Percentiles rank a stretch among this genome's conserved stretches.
Evolutionary conservation across 768 basidiomycete species (phyloP).

Genomic region (Pisolithus microcarpus): DNA sequence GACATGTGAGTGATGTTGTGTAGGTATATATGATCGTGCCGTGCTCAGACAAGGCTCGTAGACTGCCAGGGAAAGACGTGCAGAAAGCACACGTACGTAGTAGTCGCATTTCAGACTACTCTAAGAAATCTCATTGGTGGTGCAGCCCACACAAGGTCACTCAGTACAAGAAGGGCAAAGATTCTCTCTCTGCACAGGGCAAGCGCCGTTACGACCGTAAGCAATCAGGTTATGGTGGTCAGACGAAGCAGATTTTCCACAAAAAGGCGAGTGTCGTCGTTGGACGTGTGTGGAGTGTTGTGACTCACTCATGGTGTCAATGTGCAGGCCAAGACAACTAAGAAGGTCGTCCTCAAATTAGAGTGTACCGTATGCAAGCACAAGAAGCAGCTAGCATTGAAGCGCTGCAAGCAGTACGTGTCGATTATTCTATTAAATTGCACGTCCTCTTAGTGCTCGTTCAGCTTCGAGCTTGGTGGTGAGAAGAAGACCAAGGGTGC

Average conservation of each 20-base stretch:
- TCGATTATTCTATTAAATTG: not conserved
- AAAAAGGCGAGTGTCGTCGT: constrained; percentile 65
- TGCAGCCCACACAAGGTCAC: constrained; percentile 96
- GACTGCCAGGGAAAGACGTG: constrained; percentile 96
- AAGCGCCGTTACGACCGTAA: constrained; percentile 99
- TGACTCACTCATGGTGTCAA: not conserved
- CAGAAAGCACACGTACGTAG: constrained; percentile 89
- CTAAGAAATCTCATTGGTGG: not conserved
- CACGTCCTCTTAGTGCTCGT: not conserved
- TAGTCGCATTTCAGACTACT: constrained; percentile 6
- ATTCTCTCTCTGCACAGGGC: constrained; percentile 95
- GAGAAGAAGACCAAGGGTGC: constrained; percentile 99
- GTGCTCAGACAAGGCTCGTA: constrained; percentile 18
- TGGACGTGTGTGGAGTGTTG: not conserved
- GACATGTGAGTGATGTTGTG: constrained; percentile 64
- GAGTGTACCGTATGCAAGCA: constrained; percentile 99
- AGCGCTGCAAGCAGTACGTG: constrained; percentile 98
- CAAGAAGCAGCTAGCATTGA: constrained; percentile 93
- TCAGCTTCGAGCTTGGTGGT: constrained; percentile 96
- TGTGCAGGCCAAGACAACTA: constrained; percentile 87
- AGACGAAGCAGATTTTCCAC: constrained; percentile 99
- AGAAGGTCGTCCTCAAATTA: constrained; percentile 97
- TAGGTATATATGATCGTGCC: not conserved
- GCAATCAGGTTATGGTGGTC: constrained; percentile 98
- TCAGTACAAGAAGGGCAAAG: constrained; percentile 99